These are phyloP conservation scores for Phialocephala sp. DNA, from an alignment of 2,329 filamentous ascomycete species.

Conservation along the genomic window DNA sequence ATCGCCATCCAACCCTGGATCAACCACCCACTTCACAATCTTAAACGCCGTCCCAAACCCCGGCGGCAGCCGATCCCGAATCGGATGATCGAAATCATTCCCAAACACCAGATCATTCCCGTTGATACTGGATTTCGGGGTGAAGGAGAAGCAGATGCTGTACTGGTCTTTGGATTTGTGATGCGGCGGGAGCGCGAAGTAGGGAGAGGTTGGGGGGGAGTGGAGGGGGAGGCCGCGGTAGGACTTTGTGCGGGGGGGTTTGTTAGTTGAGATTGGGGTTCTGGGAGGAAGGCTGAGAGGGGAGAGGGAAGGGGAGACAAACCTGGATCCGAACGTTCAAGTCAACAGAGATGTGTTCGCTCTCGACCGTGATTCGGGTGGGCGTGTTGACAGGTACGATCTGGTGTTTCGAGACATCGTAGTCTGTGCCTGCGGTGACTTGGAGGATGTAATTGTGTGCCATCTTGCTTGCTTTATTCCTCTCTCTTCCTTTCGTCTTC, in stretches of 20 bases:
- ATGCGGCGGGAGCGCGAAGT: constrained; percentile 77
- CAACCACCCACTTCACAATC: constrained; percentile 88
- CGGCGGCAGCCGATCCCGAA: constrained; percentile 83
- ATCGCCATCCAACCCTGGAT: constrained; percentile 89
- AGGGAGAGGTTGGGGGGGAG: constrained; percentile 73
- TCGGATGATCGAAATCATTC: constrained; percentile 93
- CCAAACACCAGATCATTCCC: constrained; percentile 79
- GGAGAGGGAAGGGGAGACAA: constrained; percentile 45
- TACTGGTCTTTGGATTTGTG: constrained; percentile 75
- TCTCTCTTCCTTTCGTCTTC: no score
- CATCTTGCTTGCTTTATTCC: constrained; percentile 47
- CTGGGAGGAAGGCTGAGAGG: constrained; percentile 15
- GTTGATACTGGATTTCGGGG: constrained; percentile 58
- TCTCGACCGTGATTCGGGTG: constrained; percentile 65
- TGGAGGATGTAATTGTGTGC: constrained; percentile 78
- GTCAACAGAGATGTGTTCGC: constrained; percentile 66
- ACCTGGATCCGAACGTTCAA: constrained; percentile 76
- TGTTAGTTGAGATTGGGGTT: constrained; percentile 15
- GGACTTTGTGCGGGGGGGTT: constrained; percentile 44
- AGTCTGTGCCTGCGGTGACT: constrained; percentile 80
- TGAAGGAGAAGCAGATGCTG: constrained; percentile 80
- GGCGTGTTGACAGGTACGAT: constrained; percentile 77
- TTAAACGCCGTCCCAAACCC: constrained; percentile 85
- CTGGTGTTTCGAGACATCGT: constrained; percentile 74
- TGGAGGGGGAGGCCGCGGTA: constrained; percentile 72